Conservation (phyloP, 2,329 filamentous ascomycete genomes). For the Fusarium transvaalense region DNA sequence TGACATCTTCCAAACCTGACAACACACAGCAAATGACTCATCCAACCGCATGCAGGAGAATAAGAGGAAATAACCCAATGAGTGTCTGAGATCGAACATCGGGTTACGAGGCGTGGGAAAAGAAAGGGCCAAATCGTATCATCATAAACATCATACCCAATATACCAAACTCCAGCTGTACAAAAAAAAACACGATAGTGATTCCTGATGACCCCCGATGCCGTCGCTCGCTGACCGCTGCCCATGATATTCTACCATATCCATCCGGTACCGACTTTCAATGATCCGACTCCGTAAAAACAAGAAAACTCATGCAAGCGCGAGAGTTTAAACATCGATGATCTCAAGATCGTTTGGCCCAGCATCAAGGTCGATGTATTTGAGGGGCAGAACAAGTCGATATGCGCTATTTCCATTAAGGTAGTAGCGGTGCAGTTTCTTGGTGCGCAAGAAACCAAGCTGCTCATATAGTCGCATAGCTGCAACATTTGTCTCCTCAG, state of each 20-base stretch:
- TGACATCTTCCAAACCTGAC: slow-evolving; percentile 52
- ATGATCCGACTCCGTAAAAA: slow-evolving; percentile 9
- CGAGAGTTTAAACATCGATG: slow-evolving; percentile 36
- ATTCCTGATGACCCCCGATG: slow-evolving; percentile 24
- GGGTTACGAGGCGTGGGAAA: slow-evolving; percentile 5
- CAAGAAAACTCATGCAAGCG: slow-evolving; percentile 1
- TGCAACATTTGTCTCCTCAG: slow-evolving; percentile 90
- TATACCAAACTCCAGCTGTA: slow-evolving; percentile 29
- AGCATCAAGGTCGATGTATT: slow-evolving; percentile 61
- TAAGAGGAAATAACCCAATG: slow-evolving; percentile 2
- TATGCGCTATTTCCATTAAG: slow-evolving; percentile 97
- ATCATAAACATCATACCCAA: slow-evolving; percentile 24
- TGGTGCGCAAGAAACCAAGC: slow-evolving; percentile 90
- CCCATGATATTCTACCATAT: neutral
- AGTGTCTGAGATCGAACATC: neutral
- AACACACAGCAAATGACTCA: slow-evolving; percentile 23
- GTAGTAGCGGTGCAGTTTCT: slow-evolving; percentile 94
- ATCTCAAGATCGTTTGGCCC: slow-evolving; percentile 54
- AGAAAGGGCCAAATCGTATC: slow-evolving; percentile 27
- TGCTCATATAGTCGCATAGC: slow-evolving; percentile 94
- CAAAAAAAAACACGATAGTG: slow-evolving; percentile 7
- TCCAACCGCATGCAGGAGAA: slow-evolving; percentile 1
- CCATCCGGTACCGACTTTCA: neutral
- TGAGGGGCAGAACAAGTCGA: slow-evolving; percentile 84
- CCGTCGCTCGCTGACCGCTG: slow-evolving; percentile 7